Evolutionary conservation across 345 rosid species (phyloP), one percentile per base, ranked within the genome.

Genomic region (Eucalyptus caleyi): DNA sequence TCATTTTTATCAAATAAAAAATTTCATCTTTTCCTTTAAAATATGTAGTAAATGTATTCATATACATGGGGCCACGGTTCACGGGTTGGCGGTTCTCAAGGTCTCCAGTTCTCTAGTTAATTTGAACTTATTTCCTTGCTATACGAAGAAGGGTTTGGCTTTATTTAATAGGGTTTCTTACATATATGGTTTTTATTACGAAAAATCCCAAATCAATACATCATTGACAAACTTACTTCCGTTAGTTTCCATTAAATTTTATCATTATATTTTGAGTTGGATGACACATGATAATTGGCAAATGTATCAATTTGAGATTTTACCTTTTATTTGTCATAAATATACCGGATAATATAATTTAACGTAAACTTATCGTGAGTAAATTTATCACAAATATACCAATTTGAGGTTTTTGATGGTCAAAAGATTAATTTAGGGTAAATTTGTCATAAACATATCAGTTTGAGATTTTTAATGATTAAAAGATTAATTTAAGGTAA

Each of bases 361-460:
- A 53, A 53, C 2, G 0, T 53, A 19, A 53, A 53, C 24, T 8
- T 53, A 53, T 2, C 0, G 4, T 18, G 0, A 6, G 8, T 16
- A 51, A 51, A 53, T 7, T 53, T 53, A 8, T 53, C 24, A 19
- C 10, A 53, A 53, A 53, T 53, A 0, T 0, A 53, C 0, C 1
- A 53, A 8, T 53, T 19, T 19, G 24, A 53, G 23, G 2, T 53
- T 53, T 51, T 53, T 53, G 5, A 0, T 53, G 4, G 11, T 19
- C 59, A 53, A 53, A 53, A 19, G 0, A 19, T 19, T 53, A 18
- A 53, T 7, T 0, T 53, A 53, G 0, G 0, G 0, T 53, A 53
- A 53, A 53, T 3, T 53, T 53, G 0, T 8, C 0, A 53, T 0
- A 19, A 0, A 0, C 8, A 53, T 8, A 53, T 53, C 0, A 2